Conservation (phyloP, 768 basidiomycete genomes). For the Panus rudis region DNA sequence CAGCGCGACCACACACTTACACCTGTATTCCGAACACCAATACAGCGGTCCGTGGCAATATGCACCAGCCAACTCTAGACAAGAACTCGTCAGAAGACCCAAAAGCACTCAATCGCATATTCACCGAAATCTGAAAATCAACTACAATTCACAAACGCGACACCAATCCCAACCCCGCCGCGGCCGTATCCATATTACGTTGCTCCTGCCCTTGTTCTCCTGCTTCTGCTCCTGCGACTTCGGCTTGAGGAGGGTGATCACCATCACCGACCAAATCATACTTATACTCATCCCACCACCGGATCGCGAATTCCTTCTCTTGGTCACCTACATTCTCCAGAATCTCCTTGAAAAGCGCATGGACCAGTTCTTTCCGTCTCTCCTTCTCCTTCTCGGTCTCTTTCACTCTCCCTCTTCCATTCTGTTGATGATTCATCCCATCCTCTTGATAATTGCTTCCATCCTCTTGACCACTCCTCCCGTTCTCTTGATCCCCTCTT, state of each 20-base stretch:
- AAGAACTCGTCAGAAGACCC: neutral
- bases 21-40: no score
- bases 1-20: no score
- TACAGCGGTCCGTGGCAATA: neutral
- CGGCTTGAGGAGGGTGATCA: neutral
- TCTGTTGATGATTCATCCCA: no score
- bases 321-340: slow-evolving; percentile 57
- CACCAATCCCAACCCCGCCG: neutral
- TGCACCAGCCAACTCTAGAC: neutral
- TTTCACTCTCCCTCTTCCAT: slow-evolving; percentile 23
- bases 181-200: neutral
- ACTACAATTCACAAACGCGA: neutral
- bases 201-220: neutral
- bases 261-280: slow-evolving; percentile 2
- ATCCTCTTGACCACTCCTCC: no score
- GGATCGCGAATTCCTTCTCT: slow-evolving; percentile 60
- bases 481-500: slow-evolving; percentile 16
- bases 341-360: slow-evolving; percentile 58
- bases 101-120: neutral
- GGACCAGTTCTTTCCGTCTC: slow-evolving; percentile 51
- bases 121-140: neutral
- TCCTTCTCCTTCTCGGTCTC: no score
- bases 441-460: slow-evolving; percentile 10
- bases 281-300: slow-evolving; percentile 63
- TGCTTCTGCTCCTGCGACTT: neutral